Evolutionary conservation across 352 stramenopile species (phyloP).

Genomic region (Globisporangium acanthophoron): DNA sequence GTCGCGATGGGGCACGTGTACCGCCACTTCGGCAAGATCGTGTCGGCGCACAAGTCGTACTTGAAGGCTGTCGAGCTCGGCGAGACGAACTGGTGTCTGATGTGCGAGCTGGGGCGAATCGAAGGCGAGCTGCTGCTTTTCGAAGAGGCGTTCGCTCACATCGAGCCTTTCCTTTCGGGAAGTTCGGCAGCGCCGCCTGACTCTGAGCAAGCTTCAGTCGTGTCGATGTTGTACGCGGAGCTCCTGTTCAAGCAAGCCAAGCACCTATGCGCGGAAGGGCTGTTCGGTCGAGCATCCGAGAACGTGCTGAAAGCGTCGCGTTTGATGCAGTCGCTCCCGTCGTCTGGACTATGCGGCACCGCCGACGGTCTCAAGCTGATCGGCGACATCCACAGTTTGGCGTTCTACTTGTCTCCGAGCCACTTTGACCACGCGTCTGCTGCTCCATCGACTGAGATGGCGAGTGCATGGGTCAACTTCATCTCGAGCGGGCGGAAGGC

Average conservation of each 20-base stretch:
- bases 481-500: constrained; percentile 45
- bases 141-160: constrained; percentile 61
- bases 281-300: constrained; percentile 58
- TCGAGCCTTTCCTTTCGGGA: constrained; percentile 33
- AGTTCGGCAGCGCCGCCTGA: neutral
- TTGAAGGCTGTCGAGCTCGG: constrained; percentile 68
- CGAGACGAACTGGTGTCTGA: constrained; percentile 57
- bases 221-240: constrained; percentile 56
- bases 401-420: constrained; percentile 70
- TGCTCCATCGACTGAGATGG: neutral
- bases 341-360: constrained; percentile 16
- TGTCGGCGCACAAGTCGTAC: constrained; percentile 79
- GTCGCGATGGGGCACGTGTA: constrained; percentile 77
- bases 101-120: constrained; percentile 75
- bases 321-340: constrained; percentile 36
- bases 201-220: constrained; percentile 24
- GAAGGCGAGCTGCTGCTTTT: constrained; percentile 67
- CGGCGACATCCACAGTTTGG: constrained; percentile 77
- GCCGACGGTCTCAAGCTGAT: constrained; percentile 60
- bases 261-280: constrained; percentile 60
- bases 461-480: constrained; percentile 49
- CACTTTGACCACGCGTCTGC: constrained; percentile 27
- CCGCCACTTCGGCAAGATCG: constrained; percentile 68
- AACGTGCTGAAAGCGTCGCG: constrained; percentile 61
- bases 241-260: constrained; percentile 78